Evolutionary conservation across 768 basidiomycete genomes (phyloP).

Genomic region (Mrakia blollopis): DNA sequence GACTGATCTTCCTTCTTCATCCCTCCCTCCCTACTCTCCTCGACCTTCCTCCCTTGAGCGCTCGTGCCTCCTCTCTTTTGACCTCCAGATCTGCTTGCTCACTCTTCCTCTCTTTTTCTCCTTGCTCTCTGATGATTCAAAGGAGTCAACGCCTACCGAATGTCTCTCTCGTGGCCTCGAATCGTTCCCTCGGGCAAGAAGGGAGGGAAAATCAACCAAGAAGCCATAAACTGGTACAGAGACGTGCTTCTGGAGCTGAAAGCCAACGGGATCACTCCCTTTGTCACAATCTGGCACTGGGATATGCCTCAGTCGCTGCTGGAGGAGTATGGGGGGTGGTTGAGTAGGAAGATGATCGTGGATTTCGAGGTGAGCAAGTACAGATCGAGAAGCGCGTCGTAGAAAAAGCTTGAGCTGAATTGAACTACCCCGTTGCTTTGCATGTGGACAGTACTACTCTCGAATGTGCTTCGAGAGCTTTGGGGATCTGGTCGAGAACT

Average conservation of each 20-base stretch:
- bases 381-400: background rate
- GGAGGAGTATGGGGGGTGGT: conserved; percentile 36
- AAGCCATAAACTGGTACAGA: conserved; percentile 37
- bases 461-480: conserved; percentile 17
- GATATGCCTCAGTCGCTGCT: conserved; percentile 37
- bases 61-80: background rate
- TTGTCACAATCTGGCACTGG: conserved; percentile 39
- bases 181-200: conserved; percentile 35
- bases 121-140: background rate
- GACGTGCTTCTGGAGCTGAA: conserved; percentile 32
- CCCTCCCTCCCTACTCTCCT: too few relatives aligned
- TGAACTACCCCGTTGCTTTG: background rate
- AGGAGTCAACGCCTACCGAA: conserved; percentile 35
- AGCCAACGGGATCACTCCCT: conserved; percentile 24
- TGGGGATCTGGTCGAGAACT: conserved; percentile 30
- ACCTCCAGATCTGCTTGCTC: background rate
- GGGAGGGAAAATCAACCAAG: conserved; percentile 35
- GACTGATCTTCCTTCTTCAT: too few relatives aligned
- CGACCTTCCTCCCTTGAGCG: background rate
- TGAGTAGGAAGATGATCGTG: background rate
- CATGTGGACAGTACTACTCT: background rate
- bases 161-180: conserved; percentile 38
- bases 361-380: conserved; percentile 3
- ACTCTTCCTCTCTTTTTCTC: background rate
- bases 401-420: background rate